Conservation (phyloP, 345 rosid species). For the Gossypium herbaceum region DNA sequence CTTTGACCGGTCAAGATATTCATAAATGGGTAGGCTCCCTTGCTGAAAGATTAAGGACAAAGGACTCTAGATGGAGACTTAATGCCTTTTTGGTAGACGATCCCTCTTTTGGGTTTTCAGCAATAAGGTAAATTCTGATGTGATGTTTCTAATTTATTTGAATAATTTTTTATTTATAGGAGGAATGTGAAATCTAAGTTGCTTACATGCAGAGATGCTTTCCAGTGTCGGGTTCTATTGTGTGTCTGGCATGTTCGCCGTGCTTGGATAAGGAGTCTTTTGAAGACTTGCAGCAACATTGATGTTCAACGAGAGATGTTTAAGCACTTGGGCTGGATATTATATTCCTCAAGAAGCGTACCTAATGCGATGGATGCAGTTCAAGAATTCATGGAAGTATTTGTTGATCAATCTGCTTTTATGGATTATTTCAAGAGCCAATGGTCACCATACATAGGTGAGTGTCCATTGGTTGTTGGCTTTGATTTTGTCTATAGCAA, state of each 20-base stretch:
- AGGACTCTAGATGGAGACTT: constrained; percentile 46
- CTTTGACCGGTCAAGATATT: constrained; percentile 30
- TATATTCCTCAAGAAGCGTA: constrained; percentile 37
- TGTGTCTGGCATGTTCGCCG: constrained; percentile 46
- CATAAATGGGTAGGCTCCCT: constrained; percentile 46
- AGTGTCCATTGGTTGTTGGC: constrained; percentile 17
- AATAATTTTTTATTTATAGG: not conserved
- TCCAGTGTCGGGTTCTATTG: constrained; percentile 42
- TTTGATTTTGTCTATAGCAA: not conserved
- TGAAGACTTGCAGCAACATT: constrained; percentile 39
- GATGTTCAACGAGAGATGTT: constrained; percentile 48
- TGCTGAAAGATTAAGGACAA: constrained; percentile 39
- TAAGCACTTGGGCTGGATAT: constrained; percentile 43
- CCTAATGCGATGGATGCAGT: constrained; percentile 33
- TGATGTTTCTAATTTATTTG: constrained; percentile 4
- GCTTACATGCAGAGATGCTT: constrained; percentile 42
- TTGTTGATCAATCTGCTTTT: constrained; percentile 45
- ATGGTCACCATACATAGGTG: constrained; percentile 47
- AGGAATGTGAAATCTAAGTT: constrained; percentile 9
- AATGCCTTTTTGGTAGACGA: constrained; percentile 44
- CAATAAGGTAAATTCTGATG: constrained; percentile 33
- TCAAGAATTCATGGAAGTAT: constrained; percentile 49
- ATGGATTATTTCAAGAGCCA: constrained; percentile 43
- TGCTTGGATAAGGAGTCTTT: constrained; percentile 48
- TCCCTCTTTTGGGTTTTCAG: constrained; percentile 37